Percentiles rank a stretch among this genome's conserved stretches.
Conservation (phyloP, 2,329 filamentous ascomycete genomes). For the Diaporthe vexans region DNA sequence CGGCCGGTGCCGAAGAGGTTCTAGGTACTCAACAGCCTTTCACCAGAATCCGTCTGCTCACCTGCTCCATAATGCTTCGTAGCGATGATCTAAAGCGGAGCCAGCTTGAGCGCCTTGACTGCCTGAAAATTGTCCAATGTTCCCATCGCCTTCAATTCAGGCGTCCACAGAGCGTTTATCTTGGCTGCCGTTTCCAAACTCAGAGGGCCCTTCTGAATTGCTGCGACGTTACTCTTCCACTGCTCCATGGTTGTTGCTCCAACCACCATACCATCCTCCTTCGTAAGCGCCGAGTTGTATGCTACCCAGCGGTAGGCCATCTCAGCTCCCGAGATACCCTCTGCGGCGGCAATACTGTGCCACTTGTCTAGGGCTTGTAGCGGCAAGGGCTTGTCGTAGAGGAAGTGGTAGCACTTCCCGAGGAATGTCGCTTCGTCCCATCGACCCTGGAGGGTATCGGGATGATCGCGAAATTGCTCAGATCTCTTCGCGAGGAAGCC, state of each 20-base stretch:
- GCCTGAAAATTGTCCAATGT: neutral
- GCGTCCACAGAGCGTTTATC: slow-evolving; percentile 31
- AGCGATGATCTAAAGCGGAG: neutral
- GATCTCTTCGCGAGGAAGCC: slow-evolving; percentile 68
- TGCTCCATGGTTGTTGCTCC: slow-evolving; percentile 55
- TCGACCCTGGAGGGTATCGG: slow-evolving; percentile 58
- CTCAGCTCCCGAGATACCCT: slow-evolving; percentile 68
- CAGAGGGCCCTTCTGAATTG: slow-evolving; percentile 33
- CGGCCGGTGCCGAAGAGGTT: neutral
- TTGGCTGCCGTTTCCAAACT: slow-evolving; percentile 26
- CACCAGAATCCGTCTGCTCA: neutral
- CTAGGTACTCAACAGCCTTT: neutral
- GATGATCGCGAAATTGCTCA: slow-evolving; percentile 44
- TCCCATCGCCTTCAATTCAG: neutral
- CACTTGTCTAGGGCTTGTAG: slow-evolving; percentile 68
- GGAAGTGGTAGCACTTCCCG: slow-evolving; percentile 48
- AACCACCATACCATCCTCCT: slow-evolving; percentile 55
- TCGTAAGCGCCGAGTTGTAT: slow-evolving; percentile 65
- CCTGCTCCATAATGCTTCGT: neutral
- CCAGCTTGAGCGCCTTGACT: neutral
- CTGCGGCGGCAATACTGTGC: slow-evolving; percentile 58
- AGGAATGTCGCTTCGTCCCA: slow-evolving; percentile 55
- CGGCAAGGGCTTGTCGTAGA: slow-evolving; percentile 51
- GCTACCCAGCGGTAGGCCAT: slow-evolving; percentile 72
- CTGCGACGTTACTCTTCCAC: slow-evolving; percentile 49